Evolutionary conservation across 257 asterid species (phyloP), one percentile per base, ranked within the genome.

Genomic region (Dorcoceras hygrometricum): DNA sequence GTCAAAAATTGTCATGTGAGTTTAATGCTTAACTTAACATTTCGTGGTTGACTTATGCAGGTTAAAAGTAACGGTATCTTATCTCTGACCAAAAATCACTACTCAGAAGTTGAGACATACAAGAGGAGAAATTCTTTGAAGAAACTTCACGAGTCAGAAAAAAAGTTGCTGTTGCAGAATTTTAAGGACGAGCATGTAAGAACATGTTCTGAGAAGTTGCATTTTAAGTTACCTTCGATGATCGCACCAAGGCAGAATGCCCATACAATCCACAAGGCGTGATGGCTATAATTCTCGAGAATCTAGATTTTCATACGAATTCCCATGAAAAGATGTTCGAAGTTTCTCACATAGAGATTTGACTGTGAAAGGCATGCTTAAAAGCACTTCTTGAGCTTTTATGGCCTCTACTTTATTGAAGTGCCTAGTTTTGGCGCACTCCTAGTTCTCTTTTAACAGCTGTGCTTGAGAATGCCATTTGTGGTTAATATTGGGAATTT

Each of bases 111-210:
- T 75, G 82, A 77, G 71, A 78, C 69, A 36, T 59, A 72, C 70
- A 75, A 70, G 64, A 68, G 39, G 63, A 77, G 79, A 80, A 81
- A 65, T 71, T 76, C 81, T 20, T 51, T 58, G 60, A 80, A 79
- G 76, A 80, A 76, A 71, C 79, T 77, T 68, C 76, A 73, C 51
- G 84, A 77, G 23, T 73, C 76, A 18, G 88, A 82, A 76, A 83
- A 78, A 68, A 74, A 75, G 78, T 77, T 72, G 57, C 46, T 81
- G 27, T 65, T 73, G 54, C 86, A 82, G 65, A 95, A 85, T 73
- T 79, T 80, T 75, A 85, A 77, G 54, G 95, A 88, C 61, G 98
- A 93, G 51, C 96, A 85, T 81, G 99, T 88, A 80, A 77, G 87
- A 68, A 39, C 57, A 46, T 77, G 39, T 48, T 26, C 23, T 51